Evolutionary conservation across 2,329 filamentous ascomycete genomes (phyloP).

Genomic region (Monosporascus ibericus): DNA sequence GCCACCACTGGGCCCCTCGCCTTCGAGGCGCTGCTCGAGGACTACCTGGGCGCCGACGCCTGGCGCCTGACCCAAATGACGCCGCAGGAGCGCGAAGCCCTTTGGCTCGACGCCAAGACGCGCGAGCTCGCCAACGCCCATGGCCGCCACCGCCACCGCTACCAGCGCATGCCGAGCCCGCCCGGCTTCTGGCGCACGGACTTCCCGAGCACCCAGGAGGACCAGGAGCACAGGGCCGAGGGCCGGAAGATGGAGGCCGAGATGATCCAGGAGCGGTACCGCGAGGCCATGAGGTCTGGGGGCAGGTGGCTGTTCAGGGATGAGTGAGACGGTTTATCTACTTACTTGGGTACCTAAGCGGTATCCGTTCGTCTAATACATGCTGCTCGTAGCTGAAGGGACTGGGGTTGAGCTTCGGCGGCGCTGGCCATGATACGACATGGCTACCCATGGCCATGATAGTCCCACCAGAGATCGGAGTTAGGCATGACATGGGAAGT

Average conservation of each 20-base stretch:
- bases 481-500: too few species aligned
- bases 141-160: conserved; percentile 72
- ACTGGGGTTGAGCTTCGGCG: too few species aligned
- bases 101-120: conserved; percentile 71
- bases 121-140: conserved; percentile 66
- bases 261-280: conserved; percentile 65
- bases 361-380: not conserved
- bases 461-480: too few species aligned
- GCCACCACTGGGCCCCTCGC: conserved; percentile 23
- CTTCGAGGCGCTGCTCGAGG: conserved; percentile 40
- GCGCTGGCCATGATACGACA: too few species aligned
- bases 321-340: conserved; percentile 44
- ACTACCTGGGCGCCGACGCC: conserved; percentile 51
- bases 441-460: too few species aligned
- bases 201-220: conserved; percentile 83
- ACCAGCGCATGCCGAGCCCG: conserved; percentile 65
- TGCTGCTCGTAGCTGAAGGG: too few species aligned
- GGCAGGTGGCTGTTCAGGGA: conserved; percentile 80
- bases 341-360: not conserved
- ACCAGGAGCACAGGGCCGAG: conserved; percentile 57
- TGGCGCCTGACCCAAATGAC: conserved; percentile 55
- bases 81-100: conserved; percentile 53
- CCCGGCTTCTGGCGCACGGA: conserved; percentile 89
- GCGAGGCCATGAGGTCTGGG: conserved; percentile 71
- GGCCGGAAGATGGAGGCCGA: conserved; percentile 58